These are phyloP conservation scores for Fusarium anguioides DNA, from an alignment of 2,329 filamentous ascomycete genomes.

Conservation along the genomic window DNA sequence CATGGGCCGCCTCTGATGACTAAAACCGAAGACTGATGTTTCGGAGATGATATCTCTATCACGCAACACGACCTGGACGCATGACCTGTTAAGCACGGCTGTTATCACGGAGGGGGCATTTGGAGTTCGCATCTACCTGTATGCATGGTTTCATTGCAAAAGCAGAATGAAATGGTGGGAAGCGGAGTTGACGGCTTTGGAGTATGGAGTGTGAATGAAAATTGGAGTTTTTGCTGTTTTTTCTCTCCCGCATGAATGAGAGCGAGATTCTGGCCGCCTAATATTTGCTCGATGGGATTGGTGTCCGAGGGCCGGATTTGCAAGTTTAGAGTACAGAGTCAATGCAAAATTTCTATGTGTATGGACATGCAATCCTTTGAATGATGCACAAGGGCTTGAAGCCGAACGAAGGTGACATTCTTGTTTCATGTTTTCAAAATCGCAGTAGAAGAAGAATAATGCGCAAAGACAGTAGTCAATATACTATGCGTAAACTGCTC, in stretches of 20 bases:
- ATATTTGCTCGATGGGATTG: constrained; percentile 31
- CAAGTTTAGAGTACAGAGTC: constrained; percentile 26
- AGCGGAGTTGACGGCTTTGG: constrained; percentile 32
- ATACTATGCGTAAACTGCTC: background rate
- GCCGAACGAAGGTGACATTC: background rate
- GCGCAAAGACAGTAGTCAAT: background rate
- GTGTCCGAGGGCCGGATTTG: constrained; percentile 9
- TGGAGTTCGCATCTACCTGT: constrained; percentile 10
- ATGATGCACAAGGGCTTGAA: background rate
- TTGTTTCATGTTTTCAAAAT: too few species aligned
- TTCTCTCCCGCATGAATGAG: constrained; percentile 1
- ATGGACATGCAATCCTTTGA: background rate
- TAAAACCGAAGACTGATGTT: background rate
- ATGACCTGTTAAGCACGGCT: background rate
- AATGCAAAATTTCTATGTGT: constrained; percentile 12
- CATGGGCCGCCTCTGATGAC: background rate
- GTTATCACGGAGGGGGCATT: background rate
- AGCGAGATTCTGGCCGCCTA: constrained; percentile 16
- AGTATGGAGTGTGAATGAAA: constrained; percentile 19
- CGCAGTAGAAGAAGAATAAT: too few species aligned
- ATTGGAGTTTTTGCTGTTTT: constrained; percentile 30
- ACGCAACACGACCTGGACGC: background rate
- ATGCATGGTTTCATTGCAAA: constrained; percentile 21
- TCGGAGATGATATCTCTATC: background rate
- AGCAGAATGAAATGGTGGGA: constrained; percentile 10